phyloP scores from a whole-genome alignment of 1,284 basidiomycete species.

The Ganoderma multipileum region DNA sequence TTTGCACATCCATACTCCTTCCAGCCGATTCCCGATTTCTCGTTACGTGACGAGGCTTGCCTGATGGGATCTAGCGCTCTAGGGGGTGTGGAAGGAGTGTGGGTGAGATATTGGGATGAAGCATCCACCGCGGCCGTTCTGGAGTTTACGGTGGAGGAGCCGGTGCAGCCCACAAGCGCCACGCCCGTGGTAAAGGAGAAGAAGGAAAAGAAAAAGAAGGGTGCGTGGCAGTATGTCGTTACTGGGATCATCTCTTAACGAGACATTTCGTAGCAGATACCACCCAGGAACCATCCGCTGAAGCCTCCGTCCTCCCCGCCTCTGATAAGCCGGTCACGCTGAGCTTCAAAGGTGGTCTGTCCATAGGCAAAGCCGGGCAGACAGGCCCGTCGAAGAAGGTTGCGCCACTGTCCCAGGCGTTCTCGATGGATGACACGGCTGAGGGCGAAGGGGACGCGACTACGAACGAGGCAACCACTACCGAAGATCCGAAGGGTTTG shows the following conservation, averaged over 20 bases:
- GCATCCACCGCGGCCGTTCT: conserved; percentile 71
- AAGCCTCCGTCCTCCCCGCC: conserved; percentile 70
- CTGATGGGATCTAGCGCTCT: conserved; percentile 66
- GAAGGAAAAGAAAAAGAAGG: conserved; percentile 74
- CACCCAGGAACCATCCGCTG: conserved; percentile 41
- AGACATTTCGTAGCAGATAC: conserved; percentile 11
- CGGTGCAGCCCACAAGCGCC: conserved; percentile 45
- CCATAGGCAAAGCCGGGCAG: conserved; percentile 43
- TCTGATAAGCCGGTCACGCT: conserved; percentile 82
- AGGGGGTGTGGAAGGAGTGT: conserved; percentile 73
- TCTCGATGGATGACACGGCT: conserved; percentile 54
- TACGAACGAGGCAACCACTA: conserved; percentile 32
- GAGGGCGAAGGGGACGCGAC: conserved; percentile 31
- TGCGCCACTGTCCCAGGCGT: conserved; percentile 56
- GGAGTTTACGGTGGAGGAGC: conserved; percentile 81
- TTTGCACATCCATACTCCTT: conserved; percentile 90
- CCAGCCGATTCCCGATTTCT: conserved; percentile 75
- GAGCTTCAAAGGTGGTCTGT: conserved; percentile 63
- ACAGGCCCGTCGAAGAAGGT: conserved; percentile 38
- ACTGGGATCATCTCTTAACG: not conserved
- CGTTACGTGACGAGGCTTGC: conserved; percentile 77
- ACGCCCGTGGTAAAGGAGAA: conserved; percentile 55
- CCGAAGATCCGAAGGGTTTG: conserved; percentile 67
- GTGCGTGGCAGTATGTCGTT: conserved; percentile 35
- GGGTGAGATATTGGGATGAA: conserved; percentile 88